phyloP scores from a whole-genome alignment of 805 yeast species.

The Suhomyces sp. region DNA sequence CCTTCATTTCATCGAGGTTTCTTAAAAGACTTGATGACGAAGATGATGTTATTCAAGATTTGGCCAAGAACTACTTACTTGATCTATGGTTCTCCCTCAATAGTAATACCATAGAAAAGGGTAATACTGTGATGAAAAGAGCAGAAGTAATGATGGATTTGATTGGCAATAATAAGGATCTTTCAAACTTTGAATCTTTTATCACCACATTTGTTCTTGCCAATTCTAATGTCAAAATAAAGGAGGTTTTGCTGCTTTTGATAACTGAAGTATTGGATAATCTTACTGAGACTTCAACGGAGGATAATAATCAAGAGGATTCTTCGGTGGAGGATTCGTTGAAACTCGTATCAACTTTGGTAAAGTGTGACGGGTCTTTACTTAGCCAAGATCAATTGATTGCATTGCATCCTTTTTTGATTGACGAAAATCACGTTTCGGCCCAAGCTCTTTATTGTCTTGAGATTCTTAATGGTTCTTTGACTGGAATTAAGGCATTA shows the following conservation, averaged over 20 bases:
- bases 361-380: slow-evolving; percentile 50
- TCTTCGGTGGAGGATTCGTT: slow-evolving; percentile 32
- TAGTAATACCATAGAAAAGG: not conserved
- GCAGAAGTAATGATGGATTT: slow-evolving; percentile 39
- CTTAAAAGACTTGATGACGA: slow-evolving; percentile 64
- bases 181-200: slow-evolving; percentile 46
- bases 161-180: slow-evolving; percentile 36
- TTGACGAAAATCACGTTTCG: slow-evolving; percentile 45
- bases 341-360: slow-evolving; percentile 55
- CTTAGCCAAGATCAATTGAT: slow-evolving; percentile 65
- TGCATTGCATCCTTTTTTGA: slow-evolving; percentile 60
- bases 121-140: slow-evolving; percentile 1
- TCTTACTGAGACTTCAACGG: slow-evolving; percentile 25
- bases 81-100: slow-evolving; percentile 21
- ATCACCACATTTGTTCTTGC: slow-evolving; percentile 44
- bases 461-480: slow-evolving; percentile 49
- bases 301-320: not conserved
- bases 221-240: slow-evolving; percentile 14
- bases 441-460: slow-evolving; percentile 48
- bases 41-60: slow-evolving; percentile 49
- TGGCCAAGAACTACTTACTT: slow-evolving; percentile 34
- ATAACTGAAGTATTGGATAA: slow-evolving; percentile 35
- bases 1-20: slow-evolving; percentile 49
- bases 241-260: slow-evolving; percentile 21
- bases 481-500: slow-evolving; percentile 44